Conservation (phyloP, 2,329 filamentous ascomycete species). For the Monosporascus sp. region DNA sequence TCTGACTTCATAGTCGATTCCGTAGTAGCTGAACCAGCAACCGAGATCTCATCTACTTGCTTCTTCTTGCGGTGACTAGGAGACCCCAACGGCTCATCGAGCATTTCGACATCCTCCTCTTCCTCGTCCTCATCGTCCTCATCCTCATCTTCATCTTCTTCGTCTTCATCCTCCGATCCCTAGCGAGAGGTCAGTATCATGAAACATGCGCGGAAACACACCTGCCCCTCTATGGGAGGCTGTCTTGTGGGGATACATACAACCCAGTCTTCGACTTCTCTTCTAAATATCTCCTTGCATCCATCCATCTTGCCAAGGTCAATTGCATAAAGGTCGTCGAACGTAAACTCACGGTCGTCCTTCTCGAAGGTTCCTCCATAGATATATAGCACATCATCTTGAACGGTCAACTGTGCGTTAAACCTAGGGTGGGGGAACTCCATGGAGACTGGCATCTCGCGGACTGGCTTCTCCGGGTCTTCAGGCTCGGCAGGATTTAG, state of each 20-base stretch:
- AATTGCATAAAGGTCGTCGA: slow-evolving; percentile 89
- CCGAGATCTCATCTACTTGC: slow-evolving; percentile 36
- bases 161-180: slow-evolving; percentile 46
- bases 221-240: neutral
- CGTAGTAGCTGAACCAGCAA: slow-evolving; percentile 33
- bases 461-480: slow-evolving; percentile 52
- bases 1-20: slow-evolving; percentile 25
- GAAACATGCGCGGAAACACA: neutral
- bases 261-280: slow-evolving; percentile 79
- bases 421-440: slow-evolving; percentile 89
- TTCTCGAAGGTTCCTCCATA: slow-evolving; percentile 96
- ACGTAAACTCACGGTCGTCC: slow-evolving; percentile 89
- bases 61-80: slow-evolving; percentile 55
- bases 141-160: slow-evolving; percentile 45
- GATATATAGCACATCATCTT: slow-evolving; percentile 88
- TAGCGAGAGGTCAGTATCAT: slow-evolving; percentile 30
- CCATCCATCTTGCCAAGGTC: slow-evolving; percentile 94
- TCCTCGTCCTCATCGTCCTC: slow-evolving; percentile 55
- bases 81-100: slow-evolving; percentile 44
- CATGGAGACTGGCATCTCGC: slow-evolving; percentile 62
- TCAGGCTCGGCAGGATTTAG: slow-evolving; percentile 47
- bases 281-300: slow-evolving; percentile 83
- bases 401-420: slow-evolving; percentile 84
- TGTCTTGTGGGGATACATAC: slow-evolving; percentile 37
- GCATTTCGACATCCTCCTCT: slow-evolving; percentile 51